Conservation (phyloP, 2,329 filamentous ascomycete genomes). For the Fusarium concolor region DNA sequence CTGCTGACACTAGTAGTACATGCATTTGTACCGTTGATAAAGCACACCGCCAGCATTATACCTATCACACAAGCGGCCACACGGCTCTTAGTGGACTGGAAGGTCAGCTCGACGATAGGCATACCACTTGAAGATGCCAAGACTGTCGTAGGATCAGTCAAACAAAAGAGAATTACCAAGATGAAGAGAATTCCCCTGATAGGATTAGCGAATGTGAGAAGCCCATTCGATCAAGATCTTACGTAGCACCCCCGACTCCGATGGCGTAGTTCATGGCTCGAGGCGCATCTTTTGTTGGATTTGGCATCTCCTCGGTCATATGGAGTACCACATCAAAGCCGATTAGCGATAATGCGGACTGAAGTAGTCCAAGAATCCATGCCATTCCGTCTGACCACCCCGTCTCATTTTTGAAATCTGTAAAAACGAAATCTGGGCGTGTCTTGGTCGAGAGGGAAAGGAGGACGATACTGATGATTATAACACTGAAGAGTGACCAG, state of each 20-base stretch:
- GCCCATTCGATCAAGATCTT: slow-evolving; percentile 44
- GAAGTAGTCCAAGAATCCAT: slow-evolving; percentile 60
- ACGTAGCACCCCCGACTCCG: slow-evolving; percentile 57
- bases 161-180: slow-evolving; percentile 44
- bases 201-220: slow-evolving; percentile 47
- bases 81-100: slow-evolving; percentile 54
- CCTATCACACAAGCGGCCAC: slow-evolving; percentile 55
- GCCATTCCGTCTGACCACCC: slow-evolving; percentile 59
- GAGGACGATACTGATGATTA: slow-evolving; percentile 57
- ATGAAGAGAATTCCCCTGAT: slow-evolving; percentile 50
- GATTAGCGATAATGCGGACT: slow-evolving; percentile 50
- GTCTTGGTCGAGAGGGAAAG: slow-evolving; percentile 55
- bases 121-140: slow-evolving; percentile 54
- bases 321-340: slow-evolving; percentile 60
- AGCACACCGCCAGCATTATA: slow-evolving; percentile 56
- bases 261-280: slow-evolving; percentile 58
- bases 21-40: slow-evolving; percentile 58
- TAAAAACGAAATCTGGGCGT: slow-evolving; percentile 56
- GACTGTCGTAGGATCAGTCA: slow-evolving; percentile 50
- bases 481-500: slow-evolving; percentile 55
- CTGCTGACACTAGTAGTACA: slow-evolving; percentile 57
- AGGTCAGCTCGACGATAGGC: slow-evolving; percentile 59
- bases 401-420: slow-evolving; percentile 57
- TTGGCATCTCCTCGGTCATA: slow-evolving; percentile 60
- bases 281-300: slow-evolving; percentile 54